Evolutionary conservation across 2,329 filamentous ascomycete species (phyloP).

Genomic region (Colletotrichum euphorbiae): DNA sequence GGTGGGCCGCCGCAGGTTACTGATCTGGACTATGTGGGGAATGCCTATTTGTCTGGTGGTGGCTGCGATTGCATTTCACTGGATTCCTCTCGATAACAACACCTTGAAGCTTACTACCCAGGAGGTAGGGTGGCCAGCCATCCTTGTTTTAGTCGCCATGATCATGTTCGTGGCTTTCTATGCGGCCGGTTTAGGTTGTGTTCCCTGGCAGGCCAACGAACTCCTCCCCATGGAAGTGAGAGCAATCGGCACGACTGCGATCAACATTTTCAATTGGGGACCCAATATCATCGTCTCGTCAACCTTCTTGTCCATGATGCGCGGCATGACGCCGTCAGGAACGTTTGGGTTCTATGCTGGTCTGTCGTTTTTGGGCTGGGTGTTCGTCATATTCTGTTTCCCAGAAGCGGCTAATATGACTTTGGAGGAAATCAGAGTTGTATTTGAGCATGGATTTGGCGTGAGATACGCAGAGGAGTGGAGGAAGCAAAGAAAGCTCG

Average conservation of each 20-base stretch:
- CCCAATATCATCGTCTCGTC: constrained; percentile 62
- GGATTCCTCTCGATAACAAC: constrained; percentile 21
- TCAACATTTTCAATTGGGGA: constrained; percentile 60
- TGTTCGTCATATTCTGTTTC: constrained; percentile 62
- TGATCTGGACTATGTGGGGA: constrained; percentile 52
- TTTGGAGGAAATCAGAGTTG: constrained; percentile 63
- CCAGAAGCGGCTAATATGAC: constrained; percentile 67
- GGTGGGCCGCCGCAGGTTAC: constrained; percentile 57
- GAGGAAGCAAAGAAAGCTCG: constrained; percentile 49
- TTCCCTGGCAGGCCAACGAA: constrained; percentile 43
- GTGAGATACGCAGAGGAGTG: constrained; percentile 54
- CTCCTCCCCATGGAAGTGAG: constrained; percentile 55
- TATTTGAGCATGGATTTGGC: constrained; percentile 62
- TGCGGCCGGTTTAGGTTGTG: constrained; percentile 41
- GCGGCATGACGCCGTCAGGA: constrained; percentile 60
- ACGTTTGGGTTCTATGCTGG: constrained; percentile 65
- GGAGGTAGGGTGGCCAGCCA: constrained; percentile 18
- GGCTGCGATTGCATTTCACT: constrained; percentile 16
- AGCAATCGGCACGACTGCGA: constrained; percentile 60
- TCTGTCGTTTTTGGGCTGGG: constrained; percentile 60
- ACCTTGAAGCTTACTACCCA: constrained; percentile 8
- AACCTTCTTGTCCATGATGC: constrained; percentile 62
- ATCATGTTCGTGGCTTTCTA: constrained; percentile 44
- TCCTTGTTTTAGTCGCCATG: constrained; percentile 7
- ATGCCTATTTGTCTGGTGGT: constrained; percentile 17